Conservation (phyloP, 306 rosid species). For the Quercus bicolor region DNA sequence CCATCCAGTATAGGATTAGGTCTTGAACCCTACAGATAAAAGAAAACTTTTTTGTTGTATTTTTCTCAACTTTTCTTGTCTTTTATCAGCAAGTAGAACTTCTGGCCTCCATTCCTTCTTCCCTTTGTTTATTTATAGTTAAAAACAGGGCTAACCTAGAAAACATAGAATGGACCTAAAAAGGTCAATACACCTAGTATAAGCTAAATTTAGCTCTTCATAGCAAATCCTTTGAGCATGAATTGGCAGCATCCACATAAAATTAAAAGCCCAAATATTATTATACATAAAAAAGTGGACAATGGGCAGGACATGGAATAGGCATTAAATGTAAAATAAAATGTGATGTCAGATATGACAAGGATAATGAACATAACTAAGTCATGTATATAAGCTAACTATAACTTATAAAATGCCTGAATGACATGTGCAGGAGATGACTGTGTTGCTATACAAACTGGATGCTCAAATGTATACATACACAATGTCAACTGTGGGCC, state of each 20-base stretch:
- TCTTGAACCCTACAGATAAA: slow-evolving; percentile 15
- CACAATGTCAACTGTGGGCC: slow-evolving; percentile 95
- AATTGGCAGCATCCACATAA: not conserved
- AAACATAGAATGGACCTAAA: not conserved
- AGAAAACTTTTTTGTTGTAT: not conserved
- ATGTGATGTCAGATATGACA: not conserved
- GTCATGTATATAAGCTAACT: not conserved
- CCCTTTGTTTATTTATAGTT: not conserved
- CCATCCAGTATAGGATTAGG: slow-evolving; percentile 29
- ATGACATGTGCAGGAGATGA: slow-evolving; percentile 70
- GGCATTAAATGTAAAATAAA: not conserved
- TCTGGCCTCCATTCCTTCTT: slow-evolving; percentile 10
- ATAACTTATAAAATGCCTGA: not conserved
- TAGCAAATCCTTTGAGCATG: not conserved
- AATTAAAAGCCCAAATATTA: not conserved
- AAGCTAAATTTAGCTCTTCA: not conserved
- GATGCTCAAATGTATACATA: slow-evolving; percentile 77
- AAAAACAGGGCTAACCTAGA: not conserved
- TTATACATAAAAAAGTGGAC: not conserved
- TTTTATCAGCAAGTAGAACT: slow-evolving; percentile 10
- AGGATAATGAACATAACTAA: too few species aligned
- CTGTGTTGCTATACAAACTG: slow-evolving; percentile 92
- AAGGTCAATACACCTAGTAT: not conserved
- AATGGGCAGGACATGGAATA: too few species aligned
- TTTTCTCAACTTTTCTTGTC: slow-evolving; percentile 21